Conservation (phyloP, 345 rosid species). For the Lumnitzera littorea region DNA sequence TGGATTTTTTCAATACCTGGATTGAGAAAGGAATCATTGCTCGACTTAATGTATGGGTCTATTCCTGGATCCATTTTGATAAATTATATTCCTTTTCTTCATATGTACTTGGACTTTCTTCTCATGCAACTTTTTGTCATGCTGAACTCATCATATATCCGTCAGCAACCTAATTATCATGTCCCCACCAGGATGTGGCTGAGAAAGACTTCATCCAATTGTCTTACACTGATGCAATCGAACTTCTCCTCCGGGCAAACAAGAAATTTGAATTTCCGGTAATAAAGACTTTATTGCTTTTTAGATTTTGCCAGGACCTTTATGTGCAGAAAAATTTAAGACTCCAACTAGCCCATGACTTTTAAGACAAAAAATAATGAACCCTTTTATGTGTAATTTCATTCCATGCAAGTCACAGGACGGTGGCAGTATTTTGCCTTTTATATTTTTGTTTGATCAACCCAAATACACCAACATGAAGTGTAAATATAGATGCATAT, state of each 20-base stretch:
- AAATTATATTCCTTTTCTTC: constrained; percentile 1
- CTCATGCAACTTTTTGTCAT: background rate
- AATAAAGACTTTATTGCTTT: constrained; percentile 8
- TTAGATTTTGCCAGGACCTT: background rate
- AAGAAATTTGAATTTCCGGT: constrained; percentile 92
- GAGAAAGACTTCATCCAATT: constrained; percentile 87
- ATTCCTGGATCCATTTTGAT: constrained; percentile 12
- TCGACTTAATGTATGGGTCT: constrained; percentile 73
- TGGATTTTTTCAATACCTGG: constrained; percentile 96
- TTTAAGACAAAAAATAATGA: no score
- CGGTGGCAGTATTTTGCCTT: no score
- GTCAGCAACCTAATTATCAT: constrained; percentile 2
- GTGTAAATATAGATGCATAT: no score
- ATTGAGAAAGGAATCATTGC: constrained; percentile 90
- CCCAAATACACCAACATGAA: no score
- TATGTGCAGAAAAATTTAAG: no score
- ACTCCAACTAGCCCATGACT: no score
- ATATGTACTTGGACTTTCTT: background rate
- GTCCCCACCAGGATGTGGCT: constrained; percentile 59
- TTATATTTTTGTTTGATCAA: no score
- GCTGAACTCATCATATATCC: constrained; percentile 2
- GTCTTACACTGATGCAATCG: constrained; percentile 81
- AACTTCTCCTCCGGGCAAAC: constrained; percentile 72
- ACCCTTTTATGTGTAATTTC: no score
- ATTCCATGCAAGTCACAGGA: no score